Evolutionary conservation across 768 basidiomycete genomes (phyloP).

Genomic region (Tylopilus sp.): DNA sequence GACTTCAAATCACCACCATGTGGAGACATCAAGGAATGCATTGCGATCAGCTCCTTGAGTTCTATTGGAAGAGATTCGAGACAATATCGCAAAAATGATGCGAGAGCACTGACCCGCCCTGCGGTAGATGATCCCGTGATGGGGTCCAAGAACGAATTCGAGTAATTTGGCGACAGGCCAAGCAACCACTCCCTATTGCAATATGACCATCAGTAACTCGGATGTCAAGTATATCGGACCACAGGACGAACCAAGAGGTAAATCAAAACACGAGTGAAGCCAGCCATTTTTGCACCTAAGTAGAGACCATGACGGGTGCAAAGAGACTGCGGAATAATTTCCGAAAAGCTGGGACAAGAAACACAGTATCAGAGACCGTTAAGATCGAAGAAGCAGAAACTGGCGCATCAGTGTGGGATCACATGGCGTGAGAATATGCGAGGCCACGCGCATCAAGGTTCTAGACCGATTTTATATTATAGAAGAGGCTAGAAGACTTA

Average conservation of each 20-base stretch:
- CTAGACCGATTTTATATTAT: not conserved
- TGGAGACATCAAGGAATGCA: slow-evolving; percentile 70
- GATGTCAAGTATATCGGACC: not conserved
- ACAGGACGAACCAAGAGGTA: slow-evolving; percentile 51
- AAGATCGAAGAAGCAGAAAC: not conserved
- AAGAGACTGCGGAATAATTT: slow-evolving; percentile 91
- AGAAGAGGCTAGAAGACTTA: slow-evolving; percentile 42
- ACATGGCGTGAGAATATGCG: not conserved
- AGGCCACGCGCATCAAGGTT: not conserved
- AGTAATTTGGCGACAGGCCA: slow-evolving; percentile 87
- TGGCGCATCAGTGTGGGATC: not conserved
- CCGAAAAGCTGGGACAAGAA: slow-evolving; percentile 62
- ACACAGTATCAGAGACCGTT: not conserved
- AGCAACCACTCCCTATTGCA: slow-evolving; percentile 58
- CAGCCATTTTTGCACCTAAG: slow-evolving; percentile 84
- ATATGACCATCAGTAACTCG: not conserved
- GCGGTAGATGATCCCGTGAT: slow-evolving; percentile 90
- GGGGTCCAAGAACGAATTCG: slow-evolving; percentile 71
- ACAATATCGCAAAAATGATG: not conserved
- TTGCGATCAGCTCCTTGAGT: slow-evolving; percentile 85
- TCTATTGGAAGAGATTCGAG: slow-evolving; percentile 37
- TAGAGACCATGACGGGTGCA: slow-evolving; percentile 89
- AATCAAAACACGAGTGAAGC: slow-evolving; percentile 63
- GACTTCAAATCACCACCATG: slow-evolving; percentile 83
- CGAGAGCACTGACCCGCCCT: slow-evolving; percentile 47